Evolutionary conservation across 2,329 filamentous ascomycete species (phyloP).

Genomic region (Didymella glomerata): DNA sequence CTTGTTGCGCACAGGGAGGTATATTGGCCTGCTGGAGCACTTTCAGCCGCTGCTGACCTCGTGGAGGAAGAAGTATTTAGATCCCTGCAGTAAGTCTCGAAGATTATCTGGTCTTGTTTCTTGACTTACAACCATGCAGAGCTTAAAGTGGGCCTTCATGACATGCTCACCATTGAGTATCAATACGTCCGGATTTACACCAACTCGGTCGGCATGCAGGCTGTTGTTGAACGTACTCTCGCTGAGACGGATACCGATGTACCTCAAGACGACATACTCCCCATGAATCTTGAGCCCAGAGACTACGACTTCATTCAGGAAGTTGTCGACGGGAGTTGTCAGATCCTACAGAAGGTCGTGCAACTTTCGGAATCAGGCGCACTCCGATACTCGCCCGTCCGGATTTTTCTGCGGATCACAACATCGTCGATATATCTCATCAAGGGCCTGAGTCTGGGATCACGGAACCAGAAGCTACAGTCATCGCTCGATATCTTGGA

Average conservation of each 20-base stretch:
- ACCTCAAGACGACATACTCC: conserved; percentile 51
- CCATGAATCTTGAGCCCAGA: conserved; percentile 57
- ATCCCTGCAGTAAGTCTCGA: conserved; percentile 48
- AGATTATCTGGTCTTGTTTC: too few species aligned
- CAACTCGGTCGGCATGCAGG: conserved; percentile 63
- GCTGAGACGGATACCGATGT: conserved; percentile 49
- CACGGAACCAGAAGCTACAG: conserved; percentile 59
- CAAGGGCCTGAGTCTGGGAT: conserved; percentile 60
- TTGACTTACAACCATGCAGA: conserved; percentile 27
- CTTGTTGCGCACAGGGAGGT: conserved; percentile 58
- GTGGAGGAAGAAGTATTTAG: conserved; percentile 53
- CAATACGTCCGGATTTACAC: conserved; percentile 56
- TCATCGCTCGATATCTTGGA: conserved; percentile 60
- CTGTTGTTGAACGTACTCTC: conserved; percentile 64
- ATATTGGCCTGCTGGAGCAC: conserved; percentile 60
- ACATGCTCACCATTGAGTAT: conserved; percentile 63
- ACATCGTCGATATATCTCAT: conserved; percentile 65
- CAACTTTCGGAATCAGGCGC: conserved; percentile 57
- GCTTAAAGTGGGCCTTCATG: conserved; percentile 52
- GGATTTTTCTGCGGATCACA: conserved; percentile 63
- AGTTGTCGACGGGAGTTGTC: conserved; percentile 63
- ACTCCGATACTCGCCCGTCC: conserved; percentile 62
- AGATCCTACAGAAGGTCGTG: conserved; percentile 61
- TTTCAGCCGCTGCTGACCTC: conserved; percentile 54
- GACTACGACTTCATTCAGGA: conserved; percentile 66